A percentile compares a stretch with the other conserved stretches of the same genome.
Evolutionary conservation across 306 rosid species (phyloP).

Genomic region (Ziziphus jujuba): DNA sequence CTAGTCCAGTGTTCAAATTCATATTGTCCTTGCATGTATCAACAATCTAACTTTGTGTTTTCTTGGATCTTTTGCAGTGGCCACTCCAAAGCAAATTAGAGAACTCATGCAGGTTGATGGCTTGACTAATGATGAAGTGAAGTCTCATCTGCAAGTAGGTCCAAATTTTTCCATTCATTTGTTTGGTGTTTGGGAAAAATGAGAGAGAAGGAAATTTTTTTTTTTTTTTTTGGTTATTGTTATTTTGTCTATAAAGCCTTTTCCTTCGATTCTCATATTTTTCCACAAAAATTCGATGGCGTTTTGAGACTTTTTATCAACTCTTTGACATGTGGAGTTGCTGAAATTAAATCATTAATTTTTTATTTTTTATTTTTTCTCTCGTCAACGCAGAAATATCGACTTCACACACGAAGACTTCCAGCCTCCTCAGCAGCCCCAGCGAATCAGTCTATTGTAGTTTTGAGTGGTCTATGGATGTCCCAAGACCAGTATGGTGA

Average conservation of each 20-base stretch:
- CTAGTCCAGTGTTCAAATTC: conserved; percentile 12
- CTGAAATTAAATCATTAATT: neutral
- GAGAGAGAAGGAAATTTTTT: neutral
- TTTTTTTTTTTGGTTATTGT: too few species aligned
- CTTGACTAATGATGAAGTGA: conserved; percentile 96
- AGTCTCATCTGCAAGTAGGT: conserved; percentile 94
- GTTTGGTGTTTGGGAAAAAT: conserved; percentile 8
- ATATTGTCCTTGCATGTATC: conserved; percentile 11
- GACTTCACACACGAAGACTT: conserved; percentile 87
- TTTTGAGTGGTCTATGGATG: conserved; percentile 79
- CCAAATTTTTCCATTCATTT: conserved; percentile 7
- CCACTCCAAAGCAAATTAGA: conserved; percentile 98
- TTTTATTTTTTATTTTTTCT: conserved; percentile 10
- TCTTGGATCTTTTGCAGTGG: conserved; percentile 53
- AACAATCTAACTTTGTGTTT: neutral
- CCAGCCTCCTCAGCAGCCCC: conserved; percentile 41
- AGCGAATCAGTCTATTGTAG: conserved; percentile 51
- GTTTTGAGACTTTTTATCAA: conserved; percentile 4
- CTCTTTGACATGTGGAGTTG: conserved; percentile 21
- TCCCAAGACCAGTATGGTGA: conserved; percentile 68
- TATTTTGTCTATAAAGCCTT: neutral
- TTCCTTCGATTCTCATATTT: neutral
- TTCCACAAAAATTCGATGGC: neutral
- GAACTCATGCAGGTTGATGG: conserved; percentile 99
- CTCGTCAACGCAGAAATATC: conserved; percentile 68